These are phyloP conservation scores for Asterella californica DNA, from an alignment of 225 moss, liverwort and hornwort species.

Conservation along the genomic window DNA sequence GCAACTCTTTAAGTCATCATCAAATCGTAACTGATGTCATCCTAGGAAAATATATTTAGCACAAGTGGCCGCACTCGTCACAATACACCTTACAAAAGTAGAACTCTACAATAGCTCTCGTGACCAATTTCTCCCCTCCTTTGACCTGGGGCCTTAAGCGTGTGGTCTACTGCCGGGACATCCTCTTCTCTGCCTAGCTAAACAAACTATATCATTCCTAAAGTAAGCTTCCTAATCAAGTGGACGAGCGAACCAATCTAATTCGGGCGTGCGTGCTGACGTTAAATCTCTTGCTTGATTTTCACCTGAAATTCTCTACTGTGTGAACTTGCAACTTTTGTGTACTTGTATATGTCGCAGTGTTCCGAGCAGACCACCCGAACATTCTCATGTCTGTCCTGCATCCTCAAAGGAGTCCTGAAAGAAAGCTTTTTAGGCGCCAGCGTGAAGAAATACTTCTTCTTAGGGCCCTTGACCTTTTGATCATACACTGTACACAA, in stretches of 20 bases:
- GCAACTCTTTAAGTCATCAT: background rate
- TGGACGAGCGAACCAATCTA: background rate
- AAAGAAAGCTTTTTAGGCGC: conserved; percentile 3
- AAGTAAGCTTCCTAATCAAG: background rate
- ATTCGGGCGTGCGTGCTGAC: background rate
- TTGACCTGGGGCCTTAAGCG: background rate
- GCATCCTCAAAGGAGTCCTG: conserved; percentile 13
- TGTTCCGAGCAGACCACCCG: background rate
- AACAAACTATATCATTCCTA: background rate
- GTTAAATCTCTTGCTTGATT: background rate
- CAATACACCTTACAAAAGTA: background rate
- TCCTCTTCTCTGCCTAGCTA: background rate
- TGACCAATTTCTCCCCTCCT: background rate
- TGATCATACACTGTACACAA: conserved; percentile 9
- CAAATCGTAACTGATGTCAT: background rate
- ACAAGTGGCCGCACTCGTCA: background rate
- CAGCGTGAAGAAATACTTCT: conserved; percentile 3
- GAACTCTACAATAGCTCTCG: background rate
- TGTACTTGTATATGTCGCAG: background rate
- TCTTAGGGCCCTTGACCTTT: conserved; percentile 12
- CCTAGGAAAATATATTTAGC: background rate
- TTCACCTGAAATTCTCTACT: background rate
- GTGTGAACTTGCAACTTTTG: conserved; percentile 1
- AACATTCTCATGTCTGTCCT: conserved; percentile 5
- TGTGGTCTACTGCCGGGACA: background rate